Conservation (phyloP, 139 green algal species). For the Pseudopediastrum boryanum region DNA sequence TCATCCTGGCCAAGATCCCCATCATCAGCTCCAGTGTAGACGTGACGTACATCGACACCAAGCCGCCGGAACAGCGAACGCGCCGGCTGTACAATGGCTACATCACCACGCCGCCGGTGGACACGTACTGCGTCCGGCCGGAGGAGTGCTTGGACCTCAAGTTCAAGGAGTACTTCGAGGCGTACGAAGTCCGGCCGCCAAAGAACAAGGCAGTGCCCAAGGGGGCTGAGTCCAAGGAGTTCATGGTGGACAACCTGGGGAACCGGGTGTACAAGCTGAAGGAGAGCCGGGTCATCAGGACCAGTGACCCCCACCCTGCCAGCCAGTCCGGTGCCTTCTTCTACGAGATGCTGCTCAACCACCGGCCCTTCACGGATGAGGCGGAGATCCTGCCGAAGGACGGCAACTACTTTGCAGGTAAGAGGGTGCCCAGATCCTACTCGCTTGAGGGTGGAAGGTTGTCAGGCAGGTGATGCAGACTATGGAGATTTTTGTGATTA, state of each 20-base stretch:
- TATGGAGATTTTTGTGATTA: no score
- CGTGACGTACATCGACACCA: constrained; percentile 9
- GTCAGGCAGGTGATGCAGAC: no score
- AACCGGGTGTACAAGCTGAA: neutral
- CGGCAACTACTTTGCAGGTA: constrained; percentile 3
- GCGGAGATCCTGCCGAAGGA: neutral
- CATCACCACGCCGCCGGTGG: neutral
- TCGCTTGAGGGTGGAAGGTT: no score
- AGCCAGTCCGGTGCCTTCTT: neutral
- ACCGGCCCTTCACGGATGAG: neutral
- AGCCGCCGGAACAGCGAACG: neutral
- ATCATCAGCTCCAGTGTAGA: neutral
- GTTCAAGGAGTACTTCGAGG: neutral
- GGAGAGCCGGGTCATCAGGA: neutral
- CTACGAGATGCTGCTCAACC: neutral
- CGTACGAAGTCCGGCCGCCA: neutral
- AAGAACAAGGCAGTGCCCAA: neutral
- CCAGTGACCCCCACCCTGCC: neutral
- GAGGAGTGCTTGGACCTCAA: neutral
- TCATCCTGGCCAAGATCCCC: neutral
- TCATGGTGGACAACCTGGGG: neutral
- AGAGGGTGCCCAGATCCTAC: no score
- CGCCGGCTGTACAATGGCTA: neutral
- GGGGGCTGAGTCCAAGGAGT: neutral
- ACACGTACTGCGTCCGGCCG: neutral